Conservation (phyloP, 2,329 filamentous ascomycete species). For the Aspergillus ruber region DNA sequence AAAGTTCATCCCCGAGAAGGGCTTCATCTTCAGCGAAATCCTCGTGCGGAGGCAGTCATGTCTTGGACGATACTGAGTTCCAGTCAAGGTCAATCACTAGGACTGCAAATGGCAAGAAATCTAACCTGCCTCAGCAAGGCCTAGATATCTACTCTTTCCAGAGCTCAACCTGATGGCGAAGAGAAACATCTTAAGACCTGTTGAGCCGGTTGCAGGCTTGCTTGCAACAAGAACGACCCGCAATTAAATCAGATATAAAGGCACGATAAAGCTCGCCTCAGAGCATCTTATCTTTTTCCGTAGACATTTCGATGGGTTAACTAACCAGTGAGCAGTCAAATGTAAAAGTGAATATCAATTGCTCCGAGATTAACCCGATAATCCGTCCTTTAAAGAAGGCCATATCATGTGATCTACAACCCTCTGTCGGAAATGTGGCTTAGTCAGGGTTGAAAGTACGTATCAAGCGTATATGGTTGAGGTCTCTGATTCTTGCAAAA, state of each 20-base stretch:
- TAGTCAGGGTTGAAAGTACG: too few relatives aligned
- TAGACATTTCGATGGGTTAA: background rate
- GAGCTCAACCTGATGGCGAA: constrained; percentile 59
- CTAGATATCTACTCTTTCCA: constrained; percentile 61
- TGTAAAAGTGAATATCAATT: too few relatives aligned
- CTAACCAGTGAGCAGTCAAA: too few relatives aligned
- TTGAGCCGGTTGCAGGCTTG: constrained; percentile 60
- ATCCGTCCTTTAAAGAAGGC: too few relatives aligned
- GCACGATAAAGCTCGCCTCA: constrained; percentile 67
- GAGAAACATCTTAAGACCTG: constrained; percentile 51
- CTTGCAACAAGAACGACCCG: constrained; percentile 57
- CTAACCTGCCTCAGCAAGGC: background rate
- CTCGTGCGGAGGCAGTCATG: constrained; percentile 55
- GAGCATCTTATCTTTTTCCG: constrained; percentile 47
- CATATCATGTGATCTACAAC: too few relatives aligned
- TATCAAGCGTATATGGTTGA: too few relatives aligned
- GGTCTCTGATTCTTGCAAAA: too few relatives aligned
- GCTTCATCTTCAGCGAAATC: constrained; percentile 59
- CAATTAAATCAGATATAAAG: constrained; percentile 62
- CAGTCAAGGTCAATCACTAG: background rate
- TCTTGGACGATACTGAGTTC: constrained; percentile 55
- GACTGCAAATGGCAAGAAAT: background rate
- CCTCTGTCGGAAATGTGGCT: too few relatives aligned
- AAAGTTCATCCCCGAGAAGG: constrained; percentile 59
- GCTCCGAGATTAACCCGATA: too few relatives aligned